Evolutionary conservation across 2,329 filamentous ascomycete species (phyloP).

Genomic region (Apiospora phragmitis): DNA sequence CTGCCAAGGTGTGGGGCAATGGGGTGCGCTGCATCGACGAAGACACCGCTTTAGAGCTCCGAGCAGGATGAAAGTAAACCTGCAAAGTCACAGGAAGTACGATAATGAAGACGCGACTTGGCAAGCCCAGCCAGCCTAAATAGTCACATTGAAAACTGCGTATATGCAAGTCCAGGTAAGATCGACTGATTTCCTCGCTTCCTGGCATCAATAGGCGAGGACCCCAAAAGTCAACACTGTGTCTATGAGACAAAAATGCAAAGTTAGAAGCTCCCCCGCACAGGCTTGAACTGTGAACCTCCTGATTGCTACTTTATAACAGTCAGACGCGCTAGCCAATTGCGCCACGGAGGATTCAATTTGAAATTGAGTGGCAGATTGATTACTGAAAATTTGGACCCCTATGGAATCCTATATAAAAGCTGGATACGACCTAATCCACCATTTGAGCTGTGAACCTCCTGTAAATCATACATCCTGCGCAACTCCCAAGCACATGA

Average conservation of each 20-base stretch:
- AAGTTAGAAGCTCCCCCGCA: not conserved
- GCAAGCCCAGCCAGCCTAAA: too few species aligned
- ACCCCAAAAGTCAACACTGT: too few species aligned
- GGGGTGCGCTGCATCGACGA: too few species aligned
- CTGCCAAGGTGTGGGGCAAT: not conserved
- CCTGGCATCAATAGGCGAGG: too few species aligned
- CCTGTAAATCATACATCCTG: not conserved
- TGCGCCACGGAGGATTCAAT: constrained; percentile 33
- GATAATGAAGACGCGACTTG: not conserved
- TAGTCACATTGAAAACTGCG: too few species aligned
- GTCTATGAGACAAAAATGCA: not conserved
- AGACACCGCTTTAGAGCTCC: too few species aligned
- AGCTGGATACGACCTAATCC: not conserved
- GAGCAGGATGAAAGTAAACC: too few species aligned
- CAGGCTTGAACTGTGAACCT: constrained; percentile 8
- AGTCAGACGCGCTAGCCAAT: constrained; percentile 59
- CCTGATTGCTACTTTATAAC: constrained; percentile 35
- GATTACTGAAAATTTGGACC: not conserved
- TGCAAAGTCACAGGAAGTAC: not conserved
- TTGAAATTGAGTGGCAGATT: not conserved
- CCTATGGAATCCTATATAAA: not conserved
- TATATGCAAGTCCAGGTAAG: too few species aligned
- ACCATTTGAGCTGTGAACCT: not conserved
- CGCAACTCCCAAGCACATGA: too few species aligned
- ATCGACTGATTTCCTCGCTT: too few species aligned